Evolutionary conservation across 139 green algal genomes (phyloP).

Genomic region (Coccomyxa sp.): DNA sequence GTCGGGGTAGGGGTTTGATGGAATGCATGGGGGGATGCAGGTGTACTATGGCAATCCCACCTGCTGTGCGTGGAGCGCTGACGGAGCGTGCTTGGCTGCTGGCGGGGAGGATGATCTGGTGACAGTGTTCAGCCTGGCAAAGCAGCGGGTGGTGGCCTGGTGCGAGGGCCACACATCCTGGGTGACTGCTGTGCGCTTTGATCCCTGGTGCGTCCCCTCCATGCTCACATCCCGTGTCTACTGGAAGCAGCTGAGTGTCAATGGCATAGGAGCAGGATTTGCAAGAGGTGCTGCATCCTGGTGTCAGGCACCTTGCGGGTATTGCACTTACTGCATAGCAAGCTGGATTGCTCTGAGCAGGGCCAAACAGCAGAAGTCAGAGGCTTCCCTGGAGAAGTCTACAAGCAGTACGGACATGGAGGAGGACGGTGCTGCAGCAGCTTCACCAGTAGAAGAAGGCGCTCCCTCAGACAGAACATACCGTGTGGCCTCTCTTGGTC

Average conservation of each 20-base stretch:
- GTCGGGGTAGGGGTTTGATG: too few relatives aligned
- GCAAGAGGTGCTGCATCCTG: too few relatives aligned
- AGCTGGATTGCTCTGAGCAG: constrained; percentile 5
- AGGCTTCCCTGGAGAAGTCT: too few relatives aligned
- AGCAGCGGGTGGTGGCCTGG: constrained; percentile 58
- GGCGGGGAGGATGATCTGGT: constrained; percentile 93
- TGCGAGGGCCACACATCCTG: constrained; percentile 80
- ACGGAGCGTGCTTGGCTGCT: constrained; percentile 72
- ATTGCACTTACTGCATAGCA: neutral
- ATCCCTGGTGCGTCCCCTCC: constrained; percentile 30
- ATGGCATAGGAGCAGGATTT: neutral
- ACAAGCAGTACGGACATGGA: neutral
- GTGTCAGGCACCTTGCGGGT: too few relatives aligned
- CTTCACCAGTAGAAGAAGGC: too few relatives aligned
- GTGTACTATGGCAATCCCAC: constrained; percentile 86
- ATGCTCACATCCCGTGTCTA: neutral
- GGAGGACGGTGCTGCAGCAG: too few relatives aligned
- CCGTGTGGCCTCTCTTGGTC: constrained; percentile 68
- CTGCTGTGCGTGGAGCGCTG: constrained; percentile 82
- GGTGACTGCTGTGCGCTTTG: constrained; percentile 65
- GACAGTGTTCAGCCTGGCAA: constrained; percentile 54
- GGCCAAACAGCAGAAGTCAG: constrained; percentile 10
- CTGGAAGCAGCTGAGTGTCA: neutral
- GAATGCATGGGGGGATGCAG: too few relatives aligned
- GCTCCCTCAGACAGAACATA: constrained; percentile 37